Evolutionary conservation across 2,329 filamentous ascomycete species (phyloP), one percentile per base, ranked within the genome.

Genomic region (Colletotrichum trifolii): DNA sequence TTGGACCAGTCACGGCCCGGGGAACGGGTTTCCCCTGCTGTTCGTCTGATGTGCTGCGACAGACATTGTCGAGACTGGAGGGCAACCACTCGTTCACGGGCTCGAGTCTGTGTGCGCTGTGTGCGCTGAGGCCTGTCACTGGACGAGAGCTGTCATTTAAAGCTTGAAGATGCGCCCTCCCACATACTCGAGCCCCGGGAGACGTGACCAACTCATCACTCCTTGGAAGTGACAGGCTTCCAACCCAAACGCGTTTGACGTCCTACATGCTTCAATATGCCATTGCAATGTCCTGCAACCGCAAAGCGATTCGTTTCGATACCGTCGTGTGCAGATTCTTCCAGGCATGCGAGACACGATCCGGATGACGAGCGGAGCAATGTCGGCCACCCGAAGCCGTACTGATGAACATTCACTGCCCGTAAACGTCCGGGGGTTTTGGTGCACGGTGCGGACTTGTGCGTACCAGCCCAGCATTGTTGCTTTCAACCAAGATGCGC

Each of bases 21-120:
- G 58, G 57, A 66, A 54, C 57, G 63, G 58, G 55, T 46, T 25
- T 25, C 62, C 62, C 53, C 42, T 59, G 63, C 39, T 36, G 66
- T 67, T 67, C 66, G 58, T 67, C 63, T 58, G 63, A 67, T 67
- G 52, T 67, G 58, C 54, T 66, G 62, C 63, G 63, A 67, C 66
- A 67, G 54, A 61, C 35, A 48, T 33, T 56, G 56, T 67, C 48
- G 25, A 61, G 65, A 61, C 47, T 42, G 53, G 61, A 15, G 34
- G 46, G 58, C 42, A 46, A 45, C 40, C 53, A 61, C 54, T 54
- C 63, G 48, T 57, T 39, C 49, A 59, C 42, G 25, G 39, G 50
- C 42, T 53, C 49, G 47, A 40, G 50, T 64, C 39, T 59, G 60
- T 52, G 43, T 59, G 49, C 55, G 25, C 42, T 50, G 38, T 52